Percentiles rank a stretch among this genome's conserved stretches.
Evolutionary conservation across 2,329 filamentous ascomycete species (phyloP).

Genomic region (Colletotrichum lupini): DNA sequence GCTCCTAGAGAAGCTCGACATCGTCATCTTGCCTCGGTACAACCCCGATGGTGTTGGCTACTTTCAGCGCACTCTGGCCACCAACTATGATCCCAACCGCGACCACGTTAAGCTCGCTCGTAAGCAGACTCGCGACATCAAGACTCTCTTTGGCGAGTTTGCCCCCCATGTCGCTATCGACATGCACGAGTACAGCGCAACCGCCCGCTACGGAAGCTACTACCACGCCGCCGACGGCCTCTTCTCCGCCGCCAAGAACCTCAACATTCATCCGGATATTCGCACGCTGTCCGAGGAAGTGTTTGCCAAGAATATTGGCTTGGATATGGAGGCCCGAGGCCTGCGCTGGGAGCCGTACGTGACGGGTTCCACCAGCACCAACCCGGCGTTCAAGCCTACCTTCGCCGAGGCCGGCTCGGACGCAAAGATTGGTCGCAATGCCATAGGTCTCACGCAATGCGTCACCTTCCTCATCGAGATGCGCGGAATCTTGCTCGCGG

Average conservation of each 20-base stretch:
- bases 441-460: constrained; percentile 44
- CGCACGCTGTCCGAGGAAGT: constrained; percentile 43
- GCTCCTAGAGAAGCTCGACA: constrained; percentile 43
- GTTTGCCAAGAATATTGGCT: constrained; percentile 43
- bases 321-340: constrained; percentile 43
- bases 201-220: constrained; percentile 32
- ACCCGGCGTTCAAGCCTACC: constrained; percentile 40
- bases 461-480: constrained; percentile 45
- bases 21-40: constrained; percentile 45
- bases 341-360: constrained; percentile 47
- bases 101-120: constrained; percentile 47
- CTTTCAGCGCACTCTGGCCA: constrained; percentile 45
- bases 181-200: constrained; percentile 46
- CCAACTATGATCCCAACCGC: constrained; percentile 47
- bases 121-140: constrained; percentile 46
- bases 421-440: constrained; percentile 44
- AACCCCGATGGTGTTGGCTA: constrained; percentile 48
- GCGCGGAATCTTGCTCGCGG: constrained; percentile 44
- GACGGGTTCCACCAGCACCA: constrained; percentile 36
- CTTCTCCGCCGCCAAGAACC: constrained; percentile 48
- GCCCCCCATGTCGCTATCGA: constrained; percentile 45
- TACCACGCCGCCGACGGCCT: constrained; percentile 42
- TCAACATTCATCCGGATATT: constrained; percentile 46
- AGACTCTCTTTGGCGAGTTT: constrained; percentile 43
- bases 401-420: constrained; percentile 37